Base-by-base conservation (phyloP, 2,329 filamentous ascomycete genomes). In the Seiridium cupressi region DNA sequence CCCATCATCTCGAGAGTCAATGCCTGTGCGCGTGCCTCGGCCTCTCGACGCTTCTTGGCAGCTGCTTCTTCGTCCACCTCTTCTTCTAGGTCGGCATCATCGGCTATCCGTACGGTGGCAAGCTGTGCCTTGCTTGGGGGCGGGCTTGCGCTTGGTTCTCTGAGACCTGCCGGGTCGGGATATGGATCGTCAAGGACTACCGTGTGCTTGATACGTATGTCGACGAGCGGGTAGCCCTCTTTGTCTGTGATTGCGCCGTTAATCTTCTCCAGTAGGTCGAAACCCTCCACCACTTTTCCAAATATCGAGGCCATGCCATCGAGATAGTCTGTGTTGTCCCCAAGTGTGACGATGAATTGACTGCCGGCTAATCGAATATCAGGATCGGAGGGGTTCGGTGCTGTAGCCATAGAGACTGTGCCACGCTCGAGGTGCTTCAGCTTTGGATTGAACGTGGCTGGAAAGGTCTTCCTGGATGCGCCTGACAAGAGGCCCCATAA, bases 391-490 rank as follows among this genome's bases (percentile, higher is more conserved):
- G 88, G 79, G 8, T 89, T 86, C 1, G 91, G 89, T 18, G 88
- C 91, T 0, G 94, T 97, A n/a, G 94, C 95, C 92, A 98, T 97
- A 78, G 93, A 97, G 62, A 99, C 93, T 11, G 92, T 97, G 58
- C 94, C 94, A 66, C 91, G 88, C 74, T 97, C 92, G 46, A 85
- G 78, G 75, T 99, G 95, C 74, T 95, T 97, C 67, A 96, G 79
- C 72, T 94, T 96, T 5, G 89, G 89, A 66, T 93, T 87, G 68
- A 97, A 89, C 64, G 93, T 86, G n/a, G 93, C 90, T 8, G 86
- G 82, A 71, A 97, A 98, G 3, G 89, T 90, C 69, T 89, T 89
- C 69, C 89, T 88, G 18, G 88, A 80, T 11, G 89, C 80, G 48
- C 83, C 88, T 32, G 91, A 86, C 34, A 96, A 73, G 58, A 92